Evolutionary conservation across 495 filamentous ascomycete genomes (phyloP), one percentile per base, ranked within the genome.

Genomic region (Cryomyces minteri): DNA sequence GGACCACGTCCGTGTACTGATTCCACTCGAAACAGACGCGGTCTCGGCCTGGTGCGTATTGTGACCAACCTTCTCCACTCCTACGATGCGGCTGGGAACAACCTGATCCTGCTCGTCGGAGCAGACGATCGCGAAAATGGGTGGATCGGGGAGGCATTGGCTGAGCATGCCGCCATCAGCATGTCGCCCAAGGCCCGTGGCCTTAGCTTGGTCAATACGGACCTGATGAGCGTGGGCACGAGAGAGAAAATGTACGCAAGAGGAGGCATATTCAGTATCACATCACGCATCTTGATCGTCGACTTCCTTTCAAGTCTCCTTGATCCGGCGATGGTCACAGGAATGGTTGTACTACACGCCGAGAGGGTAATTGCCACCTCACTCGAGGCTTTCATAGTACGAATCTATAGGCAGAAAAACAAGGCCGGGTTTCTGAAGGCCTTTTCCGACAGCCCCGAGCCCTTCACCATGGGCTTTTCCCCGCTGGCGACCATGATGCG

Each of bases 251-350:
- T 94, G 66, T 98, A 98, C 64, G 64, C 74, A 1, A 68, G 76
- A 47, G 90, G 90, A 29, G 90, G 90, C 43, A 82, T 96, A 58
- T 83, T 94, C 64, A 94, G 88, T 70, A 80, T 96, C 54, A 98
- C 90, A 31, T 94, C 85, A 34, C 82, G 88, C 52, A 98, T 98
- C 50, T 62, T 98, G 45, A 82, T 95, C 7, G 84, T 94, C 28
- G 90, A 98, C 64, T 67, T 96, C 44, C 61, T 98, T 48, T 90
- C 85, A 68, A 76, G 67, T 40, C 61, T 95, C 42, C 66, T 95
- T 40, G 71, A 88, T 51, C 77, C 87, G 0, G 80, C 84, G 51
- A 90, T 74, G 29, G 79, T 98, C 47, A 93, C 88, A 5, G 90
- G 90, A 2, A 60, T 98, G 44, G 63, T 98, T 34, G 74, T 94